Base-by-base conservation (phyloP, 192 early-diverging fungal genomes). In the Rhizoclosmatium sp. region DNA sequence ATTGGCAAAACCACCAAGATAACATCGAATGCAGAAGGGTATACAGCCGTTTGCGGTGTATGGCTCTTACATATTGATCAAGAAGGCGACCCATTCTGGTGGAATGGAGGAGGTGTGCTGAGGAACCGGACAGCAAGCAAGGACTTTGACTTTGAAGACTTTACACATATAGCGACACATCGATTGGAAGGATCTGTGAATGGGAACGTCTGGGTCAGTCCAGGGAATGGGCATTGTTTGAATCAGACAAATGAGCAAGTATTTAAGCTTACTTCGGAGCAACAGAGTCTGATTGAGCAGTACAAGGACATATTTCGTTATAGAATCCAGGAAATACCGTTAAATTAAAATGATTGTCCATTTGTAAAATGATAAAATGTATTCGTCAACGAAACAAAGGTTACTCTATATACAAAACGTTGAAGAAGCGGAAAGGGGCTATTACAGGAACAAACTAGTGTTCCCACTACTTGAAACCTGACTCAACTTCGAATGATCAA, bases 1-100 rank as follows among this genome's bases (percentile, higher is more conserved):
- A 83, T 90, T 67, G 90, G 90, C 49, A 78, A 87, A 39, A 78
- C 82, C 31, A 56, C 78, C 45, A 82, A 31, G 7, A 9, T 14
- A 47, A 58, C 21, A 10, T 56, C 9, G 42, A 68, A 47, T n/a
- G 31, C 31, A 16, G 65, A 66, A 66, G 47, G 40, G 31, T 68
- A 23, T 14, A 31, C 5, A 1, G 72, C 40, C 1, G 61, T 62
- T 19, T 75, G 72, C 45, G 72, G 61, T 10, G 41, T 44, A 49
- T 12, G 14, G 23, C 45, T 64, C 16, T 31, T 75, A 16, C 72
- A 75, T 23, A 31, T 76, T 10, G 65, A 76, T 47, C 47, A 67
- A 23, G 16, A 62, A 5, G 41, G 7, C 2, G 23, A 67, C 7
- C 75, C 75, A 10, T 76, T 76, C 23, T 76, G 61, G 61, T 76